phyloP scores from a whole-genome alignment of 192 early-diverging fungal genomes.

The Backusella parvicylindrica region DNA sequence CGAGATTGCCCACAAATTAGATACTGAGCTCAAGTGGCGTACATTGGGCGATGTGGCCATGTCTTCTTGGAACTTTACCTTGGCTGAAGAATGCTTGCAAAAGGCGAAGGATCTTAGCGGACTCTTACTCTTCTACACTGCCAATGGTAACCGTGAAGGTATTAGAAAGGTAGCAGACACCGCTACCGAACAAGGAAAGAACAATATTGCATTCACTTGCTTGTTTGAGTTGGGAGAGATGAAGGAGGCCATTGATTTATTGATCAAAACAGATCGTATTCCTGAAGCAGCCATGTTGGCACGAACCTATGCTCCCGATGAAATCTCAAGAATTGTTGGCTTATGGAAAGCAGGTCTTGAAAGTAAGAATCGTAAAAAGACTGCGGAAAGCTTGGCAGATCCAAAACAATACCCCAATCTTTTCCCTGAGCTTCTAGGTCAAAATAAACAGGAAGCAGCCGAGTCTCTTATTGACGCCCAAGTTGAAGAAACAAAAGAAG shows the following conservation, averaged over 20 bases:
- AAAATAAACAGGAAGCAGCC: background rate
- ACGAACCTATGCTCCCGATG: slow-evolving; percentile 79
- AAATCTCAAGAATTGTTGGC: slow-evolving; percentile 63
- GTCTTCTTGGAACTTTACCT: slow-evolving; percentile 81
- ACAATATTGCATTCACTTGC: slow-evolving; percentile 91
- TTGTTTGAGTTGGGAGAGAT: slow-evolving; percentile 70
- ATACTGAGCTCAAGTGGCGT: slow-evolving; percentile 94
- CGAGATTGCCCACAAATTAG: slow-evolving; percentile 78
- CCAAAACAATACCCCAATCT: slow-evolving; percentile 80
- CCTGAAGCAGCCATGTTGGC: slow-evolving; percentile 96
- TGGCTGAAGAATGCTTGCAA: slow-evolving; percentile 88
- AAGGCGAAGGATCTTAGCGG: slow-evolving; percentile 90
- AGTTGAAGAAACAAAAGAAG: background rate
- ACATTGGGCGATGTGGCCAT: slow-evolving; percentile 88
- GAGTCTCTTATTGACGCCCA: background rate
- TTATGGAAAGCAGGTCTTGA: slow-evolving; percentile 79
- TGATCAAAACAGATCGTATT: slow-evolving; percentile 82
- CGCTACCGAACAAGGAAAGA: slow-evolving; percentile 72
- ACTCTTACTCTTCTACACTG: slow-evolving; percentile 86
- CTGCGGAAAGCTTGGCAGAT: slow-evolving; percentile 84
- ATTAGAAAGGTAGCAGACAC: slow-evolving; percentile 69
- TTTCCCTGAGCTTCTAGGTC: slow-evolving; percentile 69
- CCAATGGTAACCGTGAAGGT: slow-evolving; percentile 79
- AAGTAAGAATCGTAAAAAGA: slow-evolving; percentile 69
- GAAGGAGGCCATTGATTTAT: slow-evolving; percentile 82